phyloP scores from a whole-genome alignment of 805 yeast species.

The Candida jianshihensis region DNA sequence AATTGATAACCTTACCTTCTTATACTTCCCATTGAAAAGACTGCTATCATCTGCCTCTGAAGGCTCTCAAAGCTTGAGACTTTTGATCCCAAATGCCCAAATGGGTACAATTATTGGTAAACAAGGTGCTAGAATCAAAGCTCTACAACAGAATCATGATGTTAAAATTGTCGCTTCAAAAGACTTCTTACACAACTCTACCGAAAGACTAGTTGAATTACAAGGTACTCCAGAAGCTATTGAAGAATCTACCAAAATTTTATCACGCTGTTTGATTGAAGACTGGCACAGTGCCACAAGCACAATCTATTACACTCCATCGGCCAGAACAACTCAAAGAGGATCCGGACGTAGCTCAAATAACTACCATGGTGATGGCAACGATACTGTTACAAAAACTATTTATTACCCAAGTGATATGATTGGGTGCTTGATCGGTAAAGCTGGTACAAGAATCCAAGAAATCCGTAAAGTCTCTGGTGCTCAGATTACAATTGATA shows the following conservation, averaged over 20 bases:
- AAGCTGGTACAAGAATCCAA: conserved; percentile 78
- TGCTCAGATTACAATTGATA: conserved; percentile 70
- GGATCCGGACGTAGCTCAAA: not conserved
- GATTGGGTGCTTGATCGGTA: conserved; percentile 88
- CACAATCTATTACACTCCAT: conserved; percentile 57
- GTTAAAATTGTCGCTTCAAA: conserved; percentile 86
- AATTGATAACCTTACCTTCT: conserved; percentile 30
- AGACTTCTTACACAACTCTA: conserved; percentile 71
- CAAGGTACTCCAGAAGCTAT: conserved; percentile 71
- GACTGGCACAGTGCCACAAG: conserved; percentile 64
- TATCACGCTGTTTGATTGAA: conserved; percentile 67
- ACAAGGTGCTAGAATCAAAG: conserved; percentile 73
- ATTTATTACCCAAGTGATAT: conserved; percentile 67
- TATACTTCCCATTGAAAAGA: conserved; percentile 53
- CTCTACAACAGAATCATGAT: conserved; percentile 58
- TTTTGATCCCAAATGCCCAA: conserved; percentile 75
- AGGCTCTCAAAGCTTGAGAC: conserved; percentile 52
- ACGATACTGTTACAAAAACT: conserved; percentile 27
- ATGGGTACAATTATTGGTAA: conserved; percentile 87
- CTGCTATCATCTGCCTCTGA: conserved; percentile 45
- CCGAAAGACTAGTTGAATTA: conserved; percentile 80
- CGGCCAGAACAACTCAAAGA: conserved; percentile 12
- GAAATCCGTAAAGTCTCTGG: conserved; percentile 76
- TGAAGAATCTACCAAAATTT: conserved; percentile 46
- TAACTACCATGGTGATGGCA: conserved; percentile 1